Percentiles rank a stretch among this genome's conserved stretches.
Conservation (phyloP, 768 basidiomycete species). For the Agaricus sinodeliciosus region DNA sequence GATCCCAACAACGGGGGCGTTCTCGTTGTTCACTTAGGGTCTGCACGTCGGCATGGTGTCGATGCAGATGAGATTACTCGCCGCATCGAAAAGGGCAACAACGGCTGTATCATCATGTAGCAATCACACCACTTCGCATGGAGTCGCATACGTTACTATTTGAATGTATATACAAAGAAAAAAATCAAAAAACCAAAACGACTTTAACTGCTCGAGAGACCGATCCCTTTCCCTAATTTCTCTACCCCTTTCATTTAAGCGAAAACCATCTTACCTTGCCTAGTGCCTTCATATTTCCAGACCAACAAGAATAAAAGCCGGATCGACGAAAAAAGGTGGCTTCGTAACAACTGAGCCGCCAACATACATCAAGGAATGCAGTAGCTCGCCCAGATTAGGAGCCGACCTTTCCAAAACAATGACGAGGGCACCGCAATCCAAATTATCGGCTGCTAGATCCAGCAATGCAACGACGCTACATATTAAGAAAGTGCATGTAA, state of each 20-base stretch:
- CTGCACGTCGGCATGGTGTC: conserved; percentile 31
- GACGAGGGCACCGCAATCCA: conserved; percentile 71
- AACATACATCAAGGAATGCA: conserved; percentile 91
- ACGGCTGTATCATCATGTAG: conserved; percentile 70
- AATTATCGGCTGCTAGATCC: conserved; percentile 81
- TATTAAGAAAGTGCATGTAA: conserved; percentile 10
- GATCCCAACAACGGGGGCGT: conserved; percentile 85
- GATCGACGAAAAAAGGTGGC: conserved; percentile 69
- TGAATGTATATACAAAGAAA: neutral
- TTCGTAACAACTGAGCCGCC: conserved; percentile 82
- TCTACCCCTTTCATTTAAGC: neutral
- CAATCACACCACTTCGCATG: neutral
- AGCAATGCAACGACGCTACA: conserved; percentile 77
- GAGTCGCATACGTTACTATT: no score
- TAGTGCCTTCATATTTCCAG: conserved; percentile 55
- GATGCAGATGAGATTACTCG: conserved; percentile 53
- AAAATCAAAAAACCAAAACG: neutral
- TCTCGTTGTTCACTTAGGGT: conserved; percentile 64
- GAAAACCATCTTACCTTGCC: conserved; percentile 1
- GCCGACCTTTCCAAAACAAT: conserved; percentile 75
- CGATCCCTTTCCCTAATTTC: neutral
- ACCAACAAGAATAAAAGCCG: conserved; percentile 78
- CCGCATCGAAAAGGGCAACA: conserved; percentile 43
- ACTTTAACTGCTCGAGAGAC: neutral
- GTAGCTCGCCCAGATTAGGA: conserved; percentile 60